Base-by-base conservation (phyloP, 352 stramenopile species). In the Globisporangium carolinianum region DNA sequence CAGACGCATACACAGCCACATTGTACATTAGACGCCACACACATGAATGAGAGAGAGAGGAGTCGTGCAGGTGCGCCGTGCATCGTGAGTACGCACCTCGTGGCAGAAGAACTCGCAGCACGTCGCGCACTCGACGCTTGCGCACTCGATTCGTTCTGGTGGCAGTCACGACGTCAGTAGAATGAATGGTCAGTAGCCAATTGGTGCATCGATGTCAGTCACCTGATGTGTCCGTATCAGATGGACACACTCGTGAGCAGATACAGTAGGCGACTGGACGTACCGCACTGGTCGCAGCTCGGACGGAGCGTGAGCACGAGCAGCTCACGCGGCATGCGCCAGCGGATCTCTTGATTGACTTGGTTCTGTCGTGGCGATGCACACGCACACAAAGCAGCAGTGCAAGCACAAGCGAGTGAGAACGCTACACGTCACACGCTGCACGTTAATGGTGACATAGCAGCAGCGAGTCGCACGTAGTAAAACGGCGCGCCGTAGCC, bases 31-130 rank as follows among this genome's bases (percentile, higher is more conserved):
- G 24, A 32, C 24, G 1, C 24, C 24, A 32, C 24, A 32, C 24
- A 32, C 24, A 32, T 32, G 24, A 32, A 2, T 2, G 24, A 32
- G 24, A 32, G 24, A 32, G 24, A 32, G 24, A 32, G 24, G 24
- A 32, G 24, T 32, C 24, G 24, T 32, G 24, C 24, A 32, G 24
- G 24, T 32, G 24, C 24, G 24, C 3, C 24, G 24, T 32, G 24
- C 24, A 32, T 32, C 24, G 24, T 32, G 24, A 32, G 24, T 6
- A 24, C 45, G 24, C 51, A 87, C 77, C 55, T 78, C 58, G 47
- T 78, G 67, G 50, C 92, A 98, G 61, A 96, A 98, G 68, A 87
- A 97, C 64, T 98, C 92, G 46, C 73, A 67, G 62, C 91, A 98
- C 2, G 81, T 86, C 11, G 69, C 71, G 62, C 94, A 98, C 62